Percentiles rank a stretch among this genome's conserved stretches.
Evolutionary conservation across 2,329 filamentous ascomycete genomes (phyloP).

Genomic region (Nothomitra cinnamomea): DNA sequence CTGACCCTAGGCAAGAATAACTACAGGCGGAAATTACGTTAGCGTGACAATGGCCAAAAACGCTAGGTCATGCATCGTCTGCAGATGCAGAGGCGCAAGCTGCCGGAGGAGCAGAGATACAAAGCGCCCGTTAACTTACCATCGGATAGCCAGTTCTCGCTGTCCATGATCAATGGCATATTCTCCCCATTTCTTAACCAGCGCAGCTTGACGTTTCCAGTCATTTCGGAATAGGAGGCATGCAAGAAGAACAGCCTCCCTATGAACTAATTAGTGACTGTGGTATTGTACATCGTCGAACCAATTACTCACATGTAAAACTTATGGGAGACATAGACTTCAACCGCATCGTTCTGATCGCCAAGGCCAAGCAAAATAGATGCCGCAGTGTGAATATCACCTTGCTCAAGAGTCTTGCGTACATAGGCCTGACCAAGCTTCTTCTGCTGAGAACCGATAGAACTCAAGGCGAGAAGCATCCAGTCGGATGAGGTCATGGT

Average conservation of each 20-base stretch:
- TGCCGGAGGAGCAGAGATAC: no score
- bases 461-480: conserved; percentile 87
- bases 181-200: conserved; percentile 91
- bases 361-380: conserved; percentile 87
- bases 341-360: conserved; percentile 85
- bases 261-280: background rate
- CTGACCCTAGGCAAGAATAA: background rate
- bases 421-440: conserved; percentile 84
- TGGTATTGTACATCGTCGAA: background rate
- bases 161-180: conserved; percentile 74
- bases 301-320: conserved; percentile 45
- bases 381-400: conserved; percentile 80
- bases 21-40: background rate
- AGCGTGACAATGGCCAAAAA: no score
- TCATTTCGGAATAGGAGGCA: conserved; percentile 69
- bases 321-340: conserved; percentile 85
- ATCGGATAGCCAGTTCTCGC: conserved; percentile 79
- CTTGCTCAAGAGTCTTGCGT: conserved; percentile 73
- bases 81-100: no score
- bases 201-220: conserved; percentile 77
- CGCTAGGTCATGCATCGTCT: no score
- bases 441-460: conserved; percentile 73
- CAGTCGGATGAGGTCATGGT: conserved; percentile 90
- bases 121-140: conserved; percentile 23
- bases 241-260: conserved; percentile 72